Conservation (phyloP, 805 yeast species). For the Metschnikowia baotianmanensis region DNA sequence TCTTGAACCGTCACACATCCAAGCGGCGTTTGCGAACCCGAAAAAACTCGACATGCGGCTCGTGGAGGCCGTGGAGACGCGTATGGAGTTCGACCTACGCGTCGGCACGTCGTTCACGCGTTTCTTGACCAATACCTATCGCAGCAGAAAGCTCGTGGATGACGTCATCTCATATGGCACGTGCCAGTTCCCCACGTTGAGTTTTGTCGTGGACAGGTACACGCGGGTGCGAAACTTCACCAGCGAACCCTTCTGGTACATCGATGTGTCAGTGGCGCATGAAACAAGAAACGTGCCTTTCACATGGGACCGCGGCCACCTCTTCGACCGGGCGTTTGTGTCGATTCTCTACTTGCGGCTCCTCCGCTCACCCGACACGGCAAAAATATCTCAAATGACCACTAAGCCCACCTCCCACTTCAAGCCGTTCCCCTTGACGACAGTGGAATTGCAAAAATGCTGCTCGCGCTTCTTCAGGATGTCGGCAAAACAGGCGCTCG, state of each 20-base stretch:
- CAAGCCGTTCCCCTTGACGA: slow-evolving; percentile 88
- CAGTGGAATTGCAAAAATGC: slow-evolving; percentile 87
- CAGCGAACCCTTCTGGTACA: slow-evolving; percentile 79
- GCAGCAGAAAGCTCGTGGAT: slow-evolving; percentile 31
- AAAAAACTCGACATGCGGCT: slow-evolving; percentile 58
- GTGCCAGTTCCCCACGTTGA: slow-evolving; percentile 96
- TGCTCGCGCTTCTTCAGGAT: slow-evolving; percentile 73
- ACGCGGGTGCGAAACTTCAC: slow-evolving; percentile 68
- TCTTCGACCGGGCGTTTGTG: slow-evolving; percentile 72
- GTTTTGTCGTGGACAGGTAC: slow-evolving; percentile 92
- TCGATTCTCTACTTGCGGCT: slow-evolving; percentile 59
- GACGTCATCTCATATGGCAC: slow-evolving; percentile 75
- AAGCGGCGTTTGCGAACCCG: slow-evolving; percentile 73
- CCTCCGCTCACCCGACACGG: slow-evolving; percentile 53
- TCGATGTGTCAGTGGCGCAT: slow-evolving; percentile 52
- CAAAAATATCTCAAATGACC: slow-evolving; percentile 47
- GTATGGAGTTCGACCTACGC: slow-evolving; percentile 84
- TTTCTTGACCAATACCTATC: slow-evolving; percentile 58
- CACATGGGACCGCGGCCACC: slow-evolving; percentile 68
- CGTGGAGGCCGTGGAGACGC: slow-evolving; percentile 79
- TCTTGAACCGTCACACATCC: slow-evolving; percentile 70
- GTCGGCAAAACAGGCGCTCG: slow-evolving; percentile 76
- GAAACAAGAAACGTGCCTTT: slow-evolving; percentile 40
- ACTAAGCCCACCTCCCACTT: slow-evolving; percentile 69
- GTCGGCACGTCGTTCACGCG: slow-evolving; percentile 91